phyloP scores from a whole-genome alignment of 2,329 filamentous ascomycete genomes.

The Phoma sp. region DNA sequence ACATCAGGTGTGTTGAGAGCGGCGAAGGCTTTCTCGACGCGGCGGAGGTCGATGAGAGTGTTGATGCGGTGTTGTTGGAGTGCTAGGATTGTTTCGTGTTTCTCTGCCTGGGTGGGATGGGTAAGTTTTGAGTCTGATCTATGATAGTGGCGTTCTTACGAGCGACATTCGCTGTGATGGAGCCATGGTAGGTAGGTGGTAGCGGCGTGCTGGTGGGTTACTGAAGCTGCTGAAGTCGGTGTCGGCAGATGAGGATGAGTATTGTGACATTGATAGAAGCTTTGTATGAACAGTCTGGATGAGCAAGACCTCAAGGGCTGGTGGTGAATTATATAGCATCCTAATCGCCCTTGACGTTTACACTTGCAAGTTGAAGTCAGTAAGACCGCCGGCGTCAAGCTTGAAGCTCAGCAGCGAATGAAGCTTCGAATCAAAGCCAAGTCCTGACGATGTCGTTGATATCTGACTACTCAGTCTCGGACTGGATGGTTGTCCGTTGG shows the following conservation, averaged over 20 bases:
- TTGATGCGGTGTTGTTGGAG: conserved; percentile 74
- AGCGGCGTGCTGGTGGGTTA: conserved; percentile 36
- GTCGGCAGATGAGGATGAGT: conserved; percentile 28
- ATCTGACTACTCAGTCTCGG: background rate
- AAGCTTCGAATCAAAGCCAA: background rate
- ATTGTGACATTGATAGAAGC: conserved; percentile 29
- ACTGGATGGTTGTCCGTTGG: background rate
- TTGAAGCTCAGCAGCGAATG: background rate
- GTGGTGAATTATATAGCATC: too few species aligned
- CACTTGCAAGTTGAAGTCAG: background rate
- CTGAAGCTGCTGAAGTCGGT: conserved; percentile 33
- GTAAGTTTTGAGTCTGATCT: background rate
- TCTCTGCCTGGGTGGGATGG: conserved; percentile 49
- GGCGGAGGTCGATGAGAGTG: conserved; percentile 74
- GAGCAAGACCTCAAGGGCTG: too few species aligned
- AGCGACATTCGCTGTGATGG: conserved; percentile 29
- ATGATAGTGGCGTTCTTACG: conserved; percentile 21
- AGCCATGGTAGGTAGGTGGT: conserved; percentile 39
- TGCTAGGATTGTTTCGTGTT: conserved; percentile 67
- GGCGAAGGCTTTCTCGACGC: conserved; percentile 72
- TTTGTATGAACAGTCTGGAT: too few species aligned
- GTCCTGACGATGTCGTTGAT: background rate
- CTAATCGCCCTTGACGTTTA: background rate
- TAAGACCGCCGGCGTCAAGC: background rate
- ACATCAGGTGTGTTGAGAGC: conserved; percentile 65